Percentiles rank a stretch among this genome's conserved stretches.
Evolutionary conservation across 73 alveolate species (phyloP).

Genomic region (Symbiodinium natans): DNA sequence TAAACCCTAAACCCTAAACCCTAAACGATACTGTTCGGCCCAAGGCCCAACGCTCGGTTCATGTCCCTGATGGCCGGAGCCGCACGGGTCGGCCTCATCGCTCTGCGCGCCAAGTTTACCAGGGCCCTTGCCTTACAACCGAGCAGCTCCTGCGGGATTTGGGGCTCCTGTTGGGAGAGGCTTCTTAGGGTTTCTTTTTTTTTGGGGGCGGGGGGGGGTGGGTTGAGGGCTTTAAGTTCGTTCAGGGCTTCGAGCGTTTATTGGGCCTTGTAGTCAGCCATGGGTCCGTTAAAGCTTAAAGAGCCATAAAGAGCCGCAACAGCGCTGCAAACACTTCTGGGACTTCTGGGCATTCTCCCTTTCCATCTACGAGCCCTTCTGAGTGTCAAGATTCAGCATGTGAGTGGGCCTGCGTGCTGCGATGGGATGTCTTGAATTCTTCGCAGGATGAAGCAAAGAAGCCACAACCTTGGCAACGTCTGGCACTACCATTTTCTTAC

Average conservation of each 20-base stretch:
- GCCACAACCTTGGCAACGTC: not conserved
- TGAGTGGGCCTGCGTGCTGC: no score
- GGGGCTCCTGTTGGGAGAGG: not conserved
- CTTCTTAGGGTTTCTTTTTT: not conserved
- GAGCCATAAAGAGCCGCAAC: no score
- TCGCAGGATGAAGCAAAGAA: not conserved
- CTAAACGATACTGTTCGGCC: not conserved
- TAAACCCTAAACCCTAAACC: not conserved
- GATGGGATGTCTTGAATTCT: not conserved
- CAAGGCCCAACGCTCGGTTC: not conserved
- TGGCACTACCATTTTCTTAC: not conserved
- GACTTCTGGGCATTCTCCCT: no score
- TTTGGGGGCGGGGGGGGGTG: not conserved
- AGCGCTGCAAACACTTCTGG: no score
- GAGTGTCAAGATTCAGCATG: no score
- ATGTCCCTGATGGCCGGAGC: conserved; percentile 81
- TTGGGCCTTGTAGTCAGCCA: not conserved
- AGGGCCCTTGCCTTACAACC: no score
- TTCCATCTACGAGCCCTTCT: no score
- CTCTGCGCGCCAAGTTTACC: conserved; percentile 71
- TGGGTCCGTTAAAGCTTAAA: not conserved
- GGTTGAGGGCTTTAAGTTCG: not conserved
- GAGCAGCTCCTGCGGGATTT: not conserved
- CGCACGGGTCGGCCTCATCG: conserved; percentile 35
- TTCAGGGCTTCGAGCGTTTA: not conserved